Percentiles rank a stretch among this genome's conserved stretches.
These are phyloP conservation scores for Orbilia blumenaviensis DNA, from an alignment of 2,329 filamentous ascomycete species.

Conservation along the genomic window DNA sequence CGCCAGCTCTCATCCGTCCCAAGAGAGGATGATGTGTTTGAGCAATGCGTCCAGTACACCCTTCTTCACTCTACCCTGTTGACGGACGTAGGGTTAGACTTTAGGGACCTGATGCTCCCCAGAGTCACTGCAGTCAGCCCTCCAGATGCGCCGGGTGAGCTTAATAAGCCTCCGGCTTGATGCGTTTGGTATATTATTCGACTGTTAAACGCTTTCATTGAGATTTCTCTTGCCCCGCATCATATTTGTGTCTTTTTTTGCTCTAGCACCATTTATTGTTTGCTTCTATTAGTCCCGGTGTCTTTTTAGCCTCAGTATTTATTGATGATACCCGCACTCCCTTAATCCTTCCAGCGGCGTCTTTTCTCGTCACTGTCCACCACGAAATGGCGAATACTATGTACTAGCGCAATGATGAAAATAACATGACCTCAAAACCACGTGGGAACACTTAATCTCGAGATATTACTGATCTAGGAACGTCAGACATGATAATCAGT, in stretches of 20 bases:
- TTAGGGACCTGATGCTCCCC: slow-evolving; percentile 70
- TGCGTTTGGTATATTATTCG: background rate
- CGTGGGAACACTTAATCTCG: background rate
- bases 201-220: background rate
- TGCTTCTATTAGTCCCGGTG: too few species aligned
- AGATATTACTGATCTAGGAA: background rate
- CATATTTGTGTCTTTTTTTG: background rate
- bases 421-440: background rate
- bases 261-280: background rate
- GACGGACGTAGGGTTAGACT: slow-evolving; percentile 87
- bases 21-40: slow-evolving; percentile 77
- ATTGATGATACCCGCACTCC: slow-evolving; percentile 1
- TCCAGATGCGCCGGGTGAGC: slow-evolving; percentile 23
- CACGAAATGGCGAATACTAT: background rate
- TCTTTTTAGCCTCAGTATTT: background rate
- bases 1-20: slow-evolving; percentile 89
- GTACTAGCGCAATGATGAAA: background rate
- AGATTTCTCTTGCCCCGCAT: background rate
- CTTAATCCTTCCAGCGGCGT: background rate
- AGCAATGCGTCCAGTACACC: slow-evolving; percentile 81
- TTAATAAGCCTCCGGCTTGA: background rate
- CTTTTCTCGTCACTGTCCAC: background rate
- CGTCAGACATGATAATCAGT: slow-evolving; percentile 8
- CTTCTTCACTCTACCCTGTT: slow-evolving; percentile 82
- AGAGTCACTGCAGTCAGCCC: slow-evolving; percentile 2